A percentile compares a stretch with the other conserved stretches of the same genome.
These are phyloP conservation scores for Byssoonygena ceratinophila DNA, from an alignment of 2,329 filamentous ascomycete species.

Conservation along the genomic window DNA sequence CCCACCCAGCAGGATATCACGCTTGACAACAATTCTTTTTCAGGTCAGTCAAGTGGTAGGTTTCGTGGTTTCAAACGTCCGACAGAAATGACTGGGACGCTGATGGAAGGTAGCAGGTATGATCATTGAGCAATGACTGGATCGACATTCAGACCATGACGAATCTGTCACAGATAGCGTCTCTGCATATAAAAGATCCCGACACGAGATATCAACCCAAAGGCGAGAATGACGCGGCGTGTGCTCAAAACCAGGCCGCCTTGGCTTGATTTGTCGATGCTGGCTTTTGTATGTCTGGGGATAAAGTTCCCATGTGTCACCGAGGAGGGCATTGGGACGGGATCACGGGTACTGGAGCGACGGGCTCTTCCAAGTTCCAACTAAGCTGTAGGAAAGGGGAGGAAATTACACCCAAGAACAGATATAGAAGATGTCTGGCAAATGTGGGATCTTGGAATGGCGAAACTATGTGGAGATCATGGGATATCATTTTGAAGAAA, in stretches of 20 bases:
- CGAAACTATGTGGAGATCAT: not conserved
- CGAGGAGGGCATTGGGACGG: no score
- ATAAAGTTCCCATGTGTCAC: constrained; percentile 2
- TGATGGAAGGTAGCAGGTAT: not conserved
- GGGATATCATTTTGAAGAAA: no score
- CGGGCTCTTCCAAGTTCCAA: not conserved
- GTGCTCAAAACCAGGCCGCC: no score
- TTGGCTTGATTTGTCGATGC: not conserved
- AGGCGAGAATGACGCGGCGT: not conserved
- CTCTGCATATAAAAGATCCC: not conserved
- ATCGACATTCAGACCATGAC: not conserved
- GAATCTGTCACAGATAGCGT: not conserved
- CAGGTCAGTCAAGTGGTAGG: no score
- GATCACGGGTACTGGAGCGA: not conserved
- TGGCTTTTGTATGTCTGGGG: no score
- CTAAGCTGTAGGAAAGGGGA: not conserved
- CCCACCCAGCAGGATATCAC: no score
- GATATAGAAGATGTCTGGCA: no score
- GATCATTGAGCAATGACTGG: not conserved
- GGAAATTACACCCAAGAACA: not conserved
- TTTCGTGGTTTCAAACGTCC: no score
- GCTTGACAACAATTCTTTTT: no score
- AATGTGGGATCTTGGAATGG: not conserved
- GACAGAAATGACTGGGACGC: no score
- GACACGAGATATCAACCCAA: not conserved